Evolutionary conservation across 2,329 filamentous ascomycete genomes (phyloP), one percentile per base, ranked within the genome.

Genomic region (Paraconiothyrium sp.): DNA sequence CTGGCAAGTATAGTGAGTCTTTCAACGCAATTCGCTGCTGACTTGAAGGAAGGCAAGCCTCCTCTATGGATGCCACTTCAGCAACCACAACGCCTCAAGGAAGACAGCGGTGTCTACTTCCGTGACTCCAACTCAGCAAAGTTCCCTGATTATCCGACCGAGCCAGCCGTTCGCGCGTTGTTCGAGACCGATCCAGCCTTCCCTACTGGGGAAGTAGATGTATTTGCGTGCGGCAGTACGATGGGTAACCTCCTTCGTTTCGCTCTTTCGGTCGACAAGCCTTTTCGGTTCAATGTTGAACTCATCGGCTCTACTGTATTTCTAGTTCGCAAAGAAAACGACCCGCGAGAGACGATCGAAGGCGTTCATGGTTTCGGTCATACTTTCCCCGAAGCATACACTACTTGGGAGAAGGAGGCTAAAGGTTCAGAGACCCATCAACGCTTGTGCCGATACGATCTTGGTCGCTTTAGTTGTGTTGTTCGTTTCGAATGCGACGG

Each of bases 361-460:
- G 81, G 81, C n/a, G 77, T 92, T 0, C 67, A 67, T 16, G 90
- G 90, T 0, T 91, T 83, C 66, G 89, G 89, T 0, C 89, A 92
- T 66, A 83, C 86, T 0, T 92, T 92, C 65, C 88, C 87, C 0
- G 87, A 91, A 51, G 81, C 82, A 0, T 89, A 91, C 68, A 92
- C 90, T 0, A 86, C 82, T 0, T 92, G 89, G 89, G 84, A 85
- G 10, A 11, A 67, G 0, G 82, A 81, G 0, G 84, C 88, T 0
- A 82, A 80, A 49, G 80, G 81, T 0, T 91, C 89, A 0, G 77
- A 76, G 1, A 87, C 86, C 0, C 88, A 92, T 62, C 89, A 92
- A 69, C 82, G 89, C 1, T 69, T 92, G 8, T 67, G 92, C 0
- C 75, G 77, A 3, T 92, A 91, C 63, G 62, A 77, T 0, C 86